A percentile compares a stretch with the other conserved stretches of the same genome.
These are phyloP conservation scores for Citrus inodora DNA, from an alignment of 345 rosid species.

Conservation along the genomic window DNA sequence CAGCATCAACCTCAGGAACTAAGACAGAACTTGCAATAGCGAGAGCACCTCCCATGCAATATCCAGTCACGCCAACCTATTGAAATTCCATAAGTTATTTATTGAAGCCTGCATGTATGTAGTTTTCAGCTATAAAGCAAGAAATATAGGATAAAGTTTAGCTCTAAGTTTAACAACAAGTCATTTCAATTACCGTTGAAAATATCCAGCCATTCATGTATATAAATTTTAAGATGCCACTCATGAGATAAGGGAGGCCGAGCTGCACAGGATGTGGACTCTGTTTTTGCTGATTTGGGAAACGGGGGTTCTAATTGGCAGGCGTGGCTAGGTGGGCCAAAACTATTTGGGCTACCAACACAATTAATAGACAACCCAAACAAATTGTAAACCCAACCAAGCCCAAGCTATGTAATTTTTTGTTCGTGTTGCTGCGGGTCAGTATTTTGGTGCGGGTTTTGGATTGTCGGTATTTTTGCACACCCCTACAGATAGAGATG, in stretches of 20 bases:
- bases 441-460: neutral
- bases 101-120: neutral
- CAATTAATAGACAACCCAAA: neutral
- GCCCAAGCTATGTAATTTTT: neutral
- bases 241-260: neutral
- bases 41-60: slow-evolving; percentile 94
- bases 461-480: too few relatives aligned
- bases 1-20: slow-evolving; percentile 84
- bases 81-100: slow-evolving; percentile 11
- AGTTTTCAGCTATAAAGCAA: neutral
- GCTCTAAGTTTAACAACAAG: neutral
- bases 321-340: neutral
- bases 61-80: slow-evolving; percentile 94
- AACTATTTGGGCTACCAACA: neutral
- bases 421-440: neutral
- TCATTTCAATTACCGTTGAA: neutral
- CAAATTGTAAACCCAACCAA: too few relatives aligned
- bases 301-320: neutral
- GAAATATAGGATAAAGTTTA: neutral
- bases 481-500: neutral
- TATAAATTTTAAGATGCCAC: neutral
- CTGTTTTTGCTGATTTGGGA: neutral
- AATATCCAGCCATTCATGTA: neutral
- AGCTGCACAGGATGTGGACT: neutral
- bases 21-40: slow-evolving; percentile 90